Base-by-base conservation (phyloP, 805 yeast species). In the Saccharomycopsis malanga region DNA sequence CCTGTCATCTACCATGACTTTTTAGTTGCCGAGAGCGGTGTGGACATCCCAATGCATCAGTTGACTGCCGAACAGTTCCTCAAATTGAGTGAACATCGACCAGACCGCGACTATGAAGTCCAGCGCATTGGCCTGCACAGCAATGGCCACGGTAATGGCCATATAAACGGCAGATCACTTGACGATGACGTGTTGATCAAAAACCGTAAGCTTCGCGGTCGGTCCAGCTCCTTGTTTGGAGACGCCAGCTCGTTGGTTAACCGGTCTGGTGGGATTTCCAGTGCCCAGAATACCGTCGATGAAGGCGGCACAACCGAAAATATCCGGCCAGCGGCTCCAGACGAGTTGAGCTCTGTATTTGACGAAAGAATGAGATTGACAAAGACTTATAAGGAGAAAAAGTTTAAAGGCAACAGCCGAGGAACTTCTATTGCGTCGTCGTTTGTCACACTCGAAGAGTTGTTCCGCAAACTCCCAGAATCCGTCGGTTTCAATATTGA, bases 1-100 rank as follows among this genome's bases (percentile, higher is more conserved):
- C 97, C 98, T 2, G 98, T 91, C 4, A 84, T 91, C 24, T 91
- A 91, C 59, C 98, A 91, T 63, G 98, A 91, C 61, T 91, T 91
- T 60, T 62, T 87, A 37, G 96, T 91, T 42, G 95, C 96, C 2
- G 98, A 91, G 59, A 81, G 95, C 4, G 98, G 98, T 15, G 87
- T 86, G 43, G 98, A 91, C 66, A 83, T 89, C 42, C 97, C 98
- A 3, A 89, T 91, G 96, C 96, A 89, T 64, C 79, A 83, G 24
- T 68, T 91, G 58, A 89, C 98, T 0, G 70, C 81, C 21, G 97
- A 91, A 61, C 98, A 91, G 63, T 91, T 91, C 56, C 66, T 86
- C 59, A 76, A 78, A 24, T 71, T 63, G 58, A 71, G 70, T 44
- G 65, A 64, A 34, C 46, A 45, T 45, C n/a, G 42, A 4, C 45